Conservation (phyloP, 2,329 filamentous ascomycete genomes). For the Botryosphaeria agaves region DNA sequence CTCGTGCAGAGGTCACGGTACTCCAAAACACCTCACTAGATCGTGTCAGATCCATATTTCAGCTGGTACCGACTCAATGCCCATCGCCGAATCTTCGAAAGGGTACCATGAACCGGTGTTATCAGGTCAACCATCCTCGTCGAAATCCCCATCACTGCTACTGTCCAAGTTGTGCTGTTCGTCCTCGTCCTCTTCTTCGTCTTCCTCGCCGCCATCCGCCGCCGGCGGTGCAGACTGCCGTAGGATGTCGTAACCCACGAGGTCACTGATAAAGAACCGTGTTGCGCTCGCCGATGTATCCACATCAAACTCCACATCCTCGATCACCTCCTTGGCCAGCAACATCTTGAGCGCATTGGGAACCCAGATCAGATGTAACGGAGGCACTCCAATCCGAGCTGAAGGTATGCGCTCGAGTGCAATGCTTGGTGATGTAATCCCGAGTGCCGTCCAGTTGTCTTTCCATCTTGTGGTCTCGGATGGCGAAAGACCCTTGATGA, state of each 20-base stretch:
- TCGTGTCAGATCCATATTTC: no score
- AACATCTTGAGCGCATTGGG: constrained; percentile 15
- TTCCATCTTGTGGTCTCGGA: constrained; percentile 17
- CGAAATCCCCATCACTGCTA: no score
- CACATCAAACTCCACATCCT: constrained; percentile 9
- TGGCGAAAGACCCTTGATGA: constrained; percentile 17
- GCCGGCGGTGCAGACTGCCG: constrained; percentile 9
- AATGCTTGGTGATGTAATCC: constrained; percentile 15
- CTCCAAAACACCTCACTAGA: no score
- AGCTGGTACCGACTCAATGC: no score
- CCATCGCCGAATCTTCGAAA: no score
- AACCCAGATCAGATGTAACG: constrained; percentile 18
- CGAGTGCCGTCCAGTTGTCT: constrained; percentile 16
- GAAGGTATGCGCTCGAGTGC: constrained; percentile 16
- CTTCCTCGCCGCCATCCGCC: constrained; percentile 5
- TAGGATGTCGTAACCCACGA: constrained; percentile 19
- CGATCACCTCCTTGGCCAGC: constrained; percentile 10
- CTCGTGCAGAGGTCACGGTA: constrained; percentile 11
- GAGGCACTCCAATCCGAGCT: constrained; percentile 17
- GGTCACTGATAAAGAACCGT: constrained; percentile 18
- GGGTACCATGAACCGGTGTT: no score
- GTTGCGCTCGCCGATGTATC: no score
- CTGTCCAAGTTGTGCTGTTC: no score
- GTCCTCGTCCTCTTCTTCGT: no score
- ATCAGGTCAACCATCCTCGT: no score